Percentiles rank a stretch among this genome's conserved stretches.
Evolutionary conservation across 2,329 filamentous ascomycete genomes (phyloP).

Genomic region (Moelleriella libera): DNA sequence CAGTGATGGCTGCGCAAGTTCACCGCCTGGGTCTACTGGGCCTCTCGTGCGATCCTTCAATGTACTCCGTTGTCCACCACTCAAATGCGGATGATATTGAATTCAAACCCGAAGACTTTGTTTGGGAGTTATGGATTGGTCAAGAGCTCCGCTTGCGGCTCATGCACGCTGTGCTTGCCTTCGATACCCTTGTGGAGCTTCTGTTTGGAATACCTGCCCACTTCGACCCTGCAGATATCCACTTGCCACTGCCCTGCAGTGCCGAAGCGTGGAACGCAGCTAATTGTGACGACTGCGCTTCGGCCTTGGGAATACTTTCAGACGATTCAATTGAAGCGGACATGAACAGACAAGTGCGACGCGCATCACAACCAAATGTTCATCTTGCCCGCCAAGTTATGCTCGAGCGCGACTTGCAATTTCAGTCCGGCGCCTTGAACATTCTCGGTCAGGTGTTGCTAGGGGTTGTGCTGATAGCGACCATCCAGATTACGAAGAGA

Average conservation of each 20-base stretch:
- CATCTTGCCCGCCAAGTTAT: conserved; percentile 46
- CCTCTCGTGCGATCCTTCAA: too few species aligned
- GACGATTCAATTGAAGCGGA: conserved; percentile 32
- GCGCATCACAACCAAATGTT: conserved; percentile 37
- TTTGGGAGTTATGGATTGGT: conserved; percentile 54
- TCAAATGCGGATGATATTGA: too few species aligned
- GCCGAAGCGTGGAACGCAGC: conserved; percentile 62
- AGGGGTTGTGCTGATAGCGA: conserved; percentile 39
- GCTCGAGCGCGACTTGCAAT: conserved; percentile 29
- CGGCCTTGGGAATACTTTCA: conserved; percentile 46
- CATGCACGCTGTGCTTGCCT: conserved; percentile 50
- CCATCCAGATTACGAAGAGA: conserved; percentile 33
- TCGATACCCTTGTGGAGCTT: conserved; percentile 50
- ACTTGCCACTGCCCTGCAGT: conserved; percentile 55
- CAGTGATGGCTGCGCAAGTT: conserved; percentile 39
- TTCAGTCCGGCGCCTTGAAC: conserved; percentile 1
- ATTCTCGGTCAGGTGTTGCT: conserved; percentile 1
- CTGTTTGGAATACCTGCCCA: conserved; percentile 57
- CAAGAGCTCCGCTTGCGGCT: conserved; percentile 55
- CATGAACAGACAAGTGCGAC: conserved; percentile 43
- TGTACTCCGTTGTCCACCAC: too few species aligned
- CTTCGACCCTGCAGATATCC: conserved; percentile 50
- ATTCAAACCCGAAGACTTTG: conserved; percentile 7
- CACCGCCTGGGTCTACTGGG: conserved; percentile 29
- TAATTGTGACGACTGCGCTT: conserved; percentile 43